Conservation (phyloP, 129 eudicot genomes). For the Chrysanthemum seticuspe region DNA sequence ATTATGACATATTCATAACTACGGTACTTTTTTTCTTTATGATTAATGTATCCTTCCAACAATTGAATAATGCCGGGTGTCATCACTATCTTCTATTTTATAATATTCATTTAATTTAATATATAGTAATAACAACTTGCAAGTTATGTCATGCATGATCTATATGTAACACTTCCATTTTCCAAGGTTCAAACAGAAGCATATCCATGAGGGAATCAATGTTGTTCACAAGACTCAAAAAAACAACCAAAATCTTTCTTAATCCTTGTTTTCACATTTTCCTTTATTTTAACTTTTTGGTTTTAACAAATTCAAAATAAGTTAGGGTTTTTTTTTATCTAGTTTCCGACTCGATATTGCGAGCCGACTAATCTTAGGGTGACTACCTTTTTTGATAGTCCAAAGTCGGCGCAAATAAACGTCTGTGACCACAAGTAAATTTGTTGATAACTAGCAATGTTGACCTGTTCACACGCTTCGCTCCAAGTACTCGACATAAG, state of each 20-base stretch:
- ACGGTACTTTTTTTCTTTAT: conserved; percentile 22
- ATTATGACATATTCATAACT: conserved; percentile 7
- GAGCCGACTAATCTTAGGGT: no score
- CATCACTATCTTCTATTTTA: neutral
- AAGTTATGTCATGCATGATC: conserved; percentile 24
- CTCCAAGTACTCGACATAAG: no score
- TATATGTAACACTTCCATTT: neutral
- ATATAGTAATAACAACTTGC: conserved; percentile 7
- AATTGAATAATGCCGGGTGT: conserved; percentile 24
- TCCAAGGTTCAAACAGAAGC: neutral
- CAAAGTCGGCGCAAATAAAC: no score
- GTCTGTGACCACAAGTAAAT: no score
- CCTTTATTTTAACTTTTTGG: neutral
- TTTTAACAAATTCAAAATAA: neutral
- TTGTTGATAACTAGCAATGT: no score
- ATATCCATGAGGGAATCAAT: conserved; percentile 21
- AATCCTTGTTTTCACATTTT: conserved; percentile 20
- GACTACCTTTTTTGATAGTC: no score
- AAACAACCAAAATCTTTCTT: conserved; percentile 42
- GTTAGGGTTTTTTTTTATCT: no score
- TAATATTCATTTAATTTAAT: neutral
- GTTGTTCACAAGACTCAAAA: conserved; percentile 24
- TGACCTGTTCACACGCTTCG: no score
- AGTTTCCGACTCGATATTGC: no score
- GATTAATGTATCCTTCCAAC: conserved; percentile 23